phyloP scores from a whole-genome alignment of 768 basidiomycete genomes.

The Punctularia strigosozonata region DNA sequence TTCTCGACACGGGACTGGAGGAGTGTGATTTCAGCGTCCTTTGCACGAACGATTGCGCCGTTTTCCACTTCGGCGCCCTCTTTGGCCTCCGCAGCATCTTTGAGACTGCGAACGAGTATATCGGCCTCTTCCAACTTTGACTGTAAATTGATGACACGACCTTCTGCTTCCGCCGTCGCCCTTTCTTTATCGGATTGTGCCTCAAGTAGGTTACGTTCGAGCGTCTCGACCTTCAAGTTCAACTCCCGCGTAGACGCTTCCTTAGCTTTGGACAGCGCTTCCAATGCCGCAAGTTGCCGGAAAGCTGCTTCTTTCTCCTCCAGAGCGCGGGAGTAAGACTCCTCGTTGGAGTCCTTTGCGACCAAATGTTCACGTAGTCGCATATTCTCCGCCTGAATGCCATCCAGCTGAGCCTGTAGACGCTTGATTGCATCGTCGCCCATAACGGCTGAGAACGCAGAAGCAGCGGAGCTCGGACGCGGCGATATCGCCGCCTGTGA shows the following conservation, averaged over 20 bases:
- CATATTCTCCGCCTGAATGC: slow-evolving; percentile 60
- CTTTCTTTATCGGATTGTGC: slow-evolving; percentile 31
- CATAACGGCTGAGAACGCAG: slow-evolving; percentile 16
- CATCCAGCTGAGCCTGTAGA: slow-evolving; percentile 38
- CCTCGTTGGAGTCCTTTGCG: slow-evolving; percentile 8
- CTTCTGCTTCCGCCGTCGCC: slow-evolving; percentile 32
- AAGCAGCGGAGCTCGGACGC: slow-evolving; percentile 24
- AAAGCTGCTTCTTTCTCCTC: slow-evolving; percentile 33
- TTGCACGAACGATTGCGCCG: slow-evolving; percentile 37
- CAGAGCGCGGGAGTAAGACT: slow-evolving; percentile 19
- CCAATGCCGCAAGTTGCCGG: slow-evolving; percentile 27
- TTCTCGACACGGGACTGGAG: slow-evolving; percentile 38
- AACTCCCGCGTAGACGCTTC: slow-evolving; percentile 34
- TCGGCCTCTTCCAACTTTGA: slow-evolving; percentile 33
- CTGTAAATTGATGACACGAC: slow-evolving; percentile 28
- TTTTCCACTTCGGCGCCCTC: slow-evolving; percentile 38
- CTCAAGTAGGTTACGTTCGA: slow-evolving; percentile 32
- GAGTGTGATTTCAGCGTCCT: slow-evolving; percentile 47
- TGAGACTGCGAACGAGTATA: slow-evolving; percentile 33
- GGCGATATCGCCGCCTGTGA: slow-evolving; percentile 15
- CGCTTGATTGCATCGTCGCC: slow-evolving; percentile 28
- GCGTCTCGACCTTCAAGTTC: slow-evolving; percentile 29
- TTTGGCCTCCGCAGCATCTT: slow-evolving; percentile 39
- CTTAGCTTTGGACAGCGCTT: slow-evolving; percentile 26
- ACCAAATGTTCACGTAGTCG: slow-evolving; percentile 29